Evolutionary conservation across 257 asterid genomes (phyloP), one percentile per base, ranked within the genome.

Genomic region (Petunia axillaris): DNA sequence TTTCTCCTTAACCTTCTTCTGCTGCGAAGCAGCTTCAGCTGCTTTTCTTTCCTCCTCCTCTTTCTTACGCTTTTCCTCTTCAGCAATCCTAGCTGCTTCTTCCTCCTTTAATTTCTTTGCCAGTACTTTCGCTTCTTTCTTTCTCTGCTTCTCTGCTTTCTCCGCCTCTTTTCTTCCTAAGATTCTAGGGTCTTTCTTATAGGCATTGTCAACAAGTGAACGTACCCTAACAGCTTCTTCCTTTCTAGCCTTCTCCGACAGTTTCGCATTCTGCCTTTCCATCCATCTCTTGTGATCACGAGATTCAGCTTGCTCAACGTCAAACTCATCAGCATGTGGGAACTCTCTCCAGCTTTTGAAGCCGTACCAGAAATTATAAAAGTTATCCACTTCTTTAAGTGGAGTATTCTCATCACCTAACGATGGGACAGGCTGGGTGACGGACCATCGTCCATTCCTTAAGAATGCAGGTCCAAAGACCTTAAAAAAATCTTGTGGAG

Each of bases 401-500:
- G 91, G 62, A 35, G 96, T 88, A 16, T 81, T 88, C 16, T 96
- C 98, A 88, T 93, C 94, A 75, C 99, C 98, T 80, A 96, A 80
- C 62, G 87, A 66, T 1, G 97, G 98, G 73, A 93, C 63, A 50
- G 94, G 93, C 79, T 87, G 94, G 81, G 54, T 81, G 13, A 94
- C 92, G 11, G 99, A 96, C 99, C 99, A 96, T 4, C 98, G 97
- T 0, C 99, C 99, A 84, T 96, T 96, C 89, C 99, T 92, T 90
- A 93, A 75, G 79, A 96, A 96, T 9, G 97, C 98, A 62, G 99
- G 99, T 79, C 98, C 98, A 76, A 86, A 96, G 77, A 96, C 97
- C 91, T 91, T 96, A 83, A 87, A 96, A 84, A 96, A 93, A 77
- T 96, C 99, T 82, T 91, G 97, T 2, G 98, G 96, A 4, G 96